Evolutionary conservation across 352 stramenopile genomes (phyloP).

Genomic region (Vaucheria bursata): DNA sequence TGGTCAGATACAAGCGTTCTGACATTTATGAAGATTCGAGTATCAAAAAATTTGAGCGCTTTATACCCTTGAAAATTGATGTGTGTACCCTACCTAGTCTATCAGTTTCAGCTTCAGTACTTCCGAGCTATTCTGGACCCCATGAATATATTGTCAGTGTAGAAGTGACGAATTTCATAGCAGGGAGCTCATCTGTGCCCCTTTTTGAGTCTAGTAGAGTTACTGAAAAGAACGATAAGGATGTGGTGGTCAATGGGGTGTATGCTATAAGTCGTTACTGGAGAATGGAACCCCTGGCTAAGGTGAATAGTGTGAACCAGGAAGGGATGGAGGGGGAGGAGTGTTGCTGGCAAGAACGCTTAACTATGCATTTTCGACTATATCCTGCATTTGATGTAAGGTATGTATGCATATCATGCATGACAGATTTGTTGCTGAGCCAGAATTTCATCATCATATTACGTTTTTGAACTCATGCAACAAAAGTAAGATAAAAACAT

Average conservation of each 20-base stretch:
- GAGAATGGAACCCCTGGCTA: constrained; percentile 36
- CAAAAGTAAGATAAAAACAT: too few relatives aligned
- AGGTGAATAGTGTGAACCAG: not conserved
- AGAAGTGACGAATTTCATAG: constrained; percentile 41
- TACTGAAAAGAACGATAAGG: not conserved
- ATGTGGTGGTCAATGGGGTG: constrained; percentile 1
- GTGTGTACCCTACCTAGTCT: constrained; percentile 41
- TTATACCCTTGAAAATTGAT: constrained; percentile 25
- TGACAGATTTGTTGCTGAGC: not conserved
- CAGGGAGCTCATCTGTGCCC: not conserved
- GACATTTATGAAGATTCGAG: not conserved
- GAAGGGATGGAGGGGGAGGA: too few relatives aligned
- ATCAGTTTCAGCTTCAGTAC: constrained; percentile 30
- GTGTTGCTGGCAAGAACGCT: constrained; percentile 39
- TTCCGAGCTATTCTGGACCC: constrained; percentile 25
- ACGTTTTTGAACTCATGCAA: too few relatives aligned
- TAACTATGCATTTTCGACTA: constrained; percentile 47
- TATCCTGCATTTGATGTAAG: constrained; percentile 11
- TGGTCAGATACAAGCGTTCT: constrained; percentile 35
- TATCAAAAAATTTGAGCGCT: constrained; percentile 18
- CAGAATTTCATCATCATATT: too few relatives aligned
- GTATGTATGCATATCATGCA: constrained; percentile 8
- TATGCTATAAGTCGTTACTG: constrained; percentile 36
- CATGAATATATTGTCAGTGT: constrained; percentile 43
- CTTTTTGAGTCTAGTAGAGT: not conserved